phyloP scores from a whole-genome alignment of 805 yeast species.

The Metschnikowia aberdeeniae region DNA sequence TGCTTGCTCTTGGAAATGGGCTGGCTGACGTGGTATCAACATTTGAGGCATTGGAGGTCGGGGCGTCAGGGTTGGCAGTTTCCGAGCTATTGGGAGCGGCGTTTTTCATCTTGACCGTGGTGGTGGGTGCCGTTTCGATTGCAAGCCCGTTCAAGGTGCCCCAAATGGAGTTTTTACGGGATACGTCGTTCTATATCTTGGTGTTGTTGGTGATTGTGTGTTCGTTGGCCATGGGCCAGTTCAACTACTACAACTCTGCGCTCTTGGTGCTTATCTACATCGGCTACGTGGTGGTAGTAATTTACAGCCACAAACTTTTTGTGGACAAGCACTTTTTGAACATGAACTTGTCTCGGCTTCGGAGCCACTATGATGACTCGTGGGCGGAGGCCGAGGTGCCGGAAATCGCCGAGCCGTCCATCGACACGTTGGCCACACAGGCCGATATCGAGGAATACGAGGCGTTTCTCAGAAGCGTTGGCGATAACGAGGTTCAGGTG shows the following conservation, averaged over 20 bases:
- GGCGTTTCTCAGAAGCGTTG: constrained; percentile 11
- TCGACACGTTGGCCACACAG: constrained; percentile 8
- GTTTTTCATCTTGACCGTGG: constrained; percentile 72
- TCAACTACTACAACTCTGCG: constrained; percentile 54
- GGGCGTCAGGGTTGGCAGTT: constrained; percentile 73
- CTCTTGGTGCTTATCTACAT: constrained; percentile 55
- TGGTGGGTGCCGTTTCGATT: constrained; percentile 74
- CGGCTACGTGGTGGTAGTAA: constrained; percentile 52
- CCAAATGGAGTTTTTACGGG: constrained; percentile 51
- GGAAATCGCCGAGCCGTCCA: constrained; percentile 6
- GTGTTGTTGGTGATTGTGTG: constrained; percentile 48
- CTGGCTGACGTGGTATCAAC: constrained; percentile 87
- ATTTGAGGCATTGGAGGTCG: constrained; percentile 70
- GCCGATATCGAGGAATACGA: constrained; percentile 14
- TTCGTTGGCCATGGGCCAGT: constrained; percentile 51
- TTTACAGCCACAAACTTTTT: constrained; percentile 15
- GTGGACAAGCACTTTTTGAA: constrained; percentile 5
- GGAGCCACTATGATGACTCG: constrained; percentile 12
- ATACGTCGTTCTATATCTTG: constrained; percentile 51
- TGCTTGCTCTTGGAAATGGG: constrained; percentile 89
- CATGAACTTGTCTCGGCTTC: constrained; percentile 11
- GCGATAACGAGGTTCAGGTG: constrained; percentile 9
- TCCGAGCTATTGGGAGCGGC: constrained; percentile 94
- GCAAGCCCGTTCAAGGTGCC: constrained; percentile 60
- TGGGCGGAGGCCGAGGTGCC: constrained; percentile 1